Base-by-base conservation (phyloP, 2,329 filamentous ascomycete species). In the Aspergillus brunneoviolaceus region DNA sequence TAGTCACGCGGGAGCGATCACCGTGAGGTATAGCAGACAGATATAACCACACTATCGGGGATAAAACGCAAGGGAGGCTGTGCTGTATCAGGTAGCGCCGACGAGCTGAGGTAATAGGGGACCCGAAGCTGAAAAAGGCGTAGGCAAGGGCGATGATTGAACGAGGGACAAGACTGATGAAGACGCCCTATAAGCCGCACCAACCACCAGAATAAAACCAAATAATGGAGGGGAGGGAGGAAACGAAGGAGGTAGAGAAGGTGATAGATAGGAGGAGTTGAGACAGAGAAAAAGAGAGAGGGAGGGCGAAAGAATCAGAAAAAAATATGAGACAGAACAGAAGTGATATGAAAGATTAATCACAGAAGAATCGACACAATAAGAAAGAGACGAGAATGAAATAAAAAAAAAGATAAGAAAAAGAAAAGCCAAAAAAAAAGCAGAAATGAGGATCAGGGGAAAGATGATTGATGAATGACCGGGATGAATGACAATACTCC, bases 261-360 rank as follows among this genome's bases (percentile, higher is more conserved):
- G 39, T 5, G 39, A 55, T 29, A 29, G 14, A 16, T 16, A 5
- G 12, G 52, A 64, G 58, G 60, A 49, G 65, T 60, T 57, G 54
- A 52, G 57, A 47, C 50, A 59, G 23, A 54, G 52, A 47, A 51
- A 56, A 51, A 61, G 60, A 57, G 51, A 58, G 35, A 55, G 61
- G 50, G 51, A 55, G 55, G 58, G 49, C 16, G n/a, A 55, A 58
- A 55, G 63, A 64, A 16, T 35, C 27, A 65, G 61, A 63, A 58
- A 19, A 19, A 57, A 63, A 62, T 57, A 64, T 49, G 57, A 59
- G 59, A 63, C 59, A 58, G 62, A 47, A 51, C 49, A 42, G 49
- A 47, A 58, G 50, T 53, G 47, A 12, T 58, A 50, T 60, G 62
- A 62, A 66, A 62, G 59, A 63, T 50, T 55, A 62, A 54, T 47